A percentile compares a stretch with the other conserved stretches of the same genome.
Evolutionary conservation across 768 basidiomycete species (phyloP).

Genomic region (Suillus fuscotomentosus): DNA sequence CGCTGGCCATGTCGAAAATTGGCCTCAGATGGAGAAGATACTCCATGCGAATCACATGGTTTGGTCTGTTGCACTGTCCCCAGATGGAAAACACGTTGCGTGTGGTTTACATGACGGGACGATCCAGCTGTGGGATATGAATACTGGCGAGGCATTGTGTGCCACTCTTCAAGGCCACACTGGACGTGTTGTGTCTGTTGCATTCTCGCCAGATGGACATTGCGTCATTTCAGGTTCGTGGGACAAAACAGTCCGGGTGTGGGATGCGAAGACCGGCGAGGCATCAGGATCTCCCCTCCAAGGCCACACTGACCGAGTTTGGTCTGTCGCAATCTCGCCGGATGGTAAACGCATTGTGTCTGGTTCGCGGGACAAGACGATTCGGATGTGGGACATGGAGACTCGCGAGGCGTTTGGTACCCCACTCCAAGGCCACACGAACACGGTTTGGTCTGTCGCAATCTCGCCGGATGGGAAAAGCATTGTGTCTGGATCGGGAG

Average conservation of each 20-base stretch:
- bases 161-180: no score
- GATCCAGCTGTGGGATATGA: constrained; percentile 1
- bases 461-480: neutral
- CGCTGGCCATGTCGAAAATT: neutral
- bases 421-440: neutral
- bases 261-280: constrained; percentile 16
- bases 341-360: neutral
- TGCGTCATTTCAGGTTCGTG: constrained; percentile 7
- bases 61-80: neutral
- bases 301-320: neutral
- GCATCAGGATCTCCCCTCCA: constrained; percentile 14
- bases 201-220: neutral
- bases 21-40: constrained; percentile 2
- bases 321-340: neutral
- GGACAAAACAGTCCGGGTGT: constrained; percentile 10
- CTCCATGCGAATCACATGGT: accelerated
- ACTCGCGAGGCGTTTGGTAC: neutral
- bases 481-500: neutral
- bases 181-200: no score
- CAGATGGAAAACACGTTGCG: neutral
- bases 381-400: constrained; percentile 11
- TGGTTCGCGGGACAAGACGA: neutral
- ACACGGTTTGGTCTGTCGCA: neutral
- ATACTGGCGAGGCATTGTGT: neutral
- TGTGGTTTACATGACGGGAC: constrained; percentile 9